Conservation (phyloP, 208 protist species). For the Leishmania tropica region DNA sequence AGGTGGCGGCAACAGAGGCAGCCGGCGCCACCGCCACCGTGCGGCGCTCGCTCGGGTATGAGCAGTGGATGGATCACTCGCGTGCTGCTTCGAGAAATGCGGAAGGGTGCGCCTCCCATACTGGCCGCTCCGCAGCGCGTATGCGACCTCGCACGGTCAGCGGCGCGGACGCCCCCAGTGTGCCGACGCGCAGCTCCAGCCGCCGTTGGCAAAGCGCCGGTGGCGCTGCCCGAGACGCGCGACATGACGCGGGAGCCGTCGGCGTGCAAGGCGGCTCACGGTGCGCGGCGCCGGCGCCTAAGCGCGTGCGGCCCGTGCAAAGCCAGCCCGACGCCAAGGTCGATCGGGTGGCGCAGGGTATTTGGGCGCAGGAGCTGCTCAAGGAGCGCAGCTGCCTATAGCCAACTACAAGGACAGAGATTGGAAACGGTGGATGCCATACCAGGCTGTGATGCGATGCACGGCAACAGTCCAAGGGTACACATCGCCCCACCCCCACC, state of each 20-base stretch:
- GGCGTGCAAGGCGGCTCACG: background rate
- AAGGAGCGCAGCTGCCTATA: conserved; percentile 32
- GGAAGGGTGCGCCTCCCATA: background rate
- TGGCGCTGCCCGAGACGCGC: background rate
- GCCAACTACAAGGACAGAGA: background rate
- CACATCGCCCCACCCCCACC: background rate
- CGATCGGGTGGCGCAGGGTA: conserved; percentile 48
- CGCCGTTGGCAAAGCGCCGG: background rate
- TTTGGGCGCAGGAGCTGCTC: conserved; percentile 71
- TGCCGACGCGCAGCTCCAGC: background rate
- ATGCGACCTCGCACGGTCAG: background rate
- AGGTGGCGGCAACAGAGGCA: background rate
- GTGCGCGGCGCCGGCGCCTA: background rate
- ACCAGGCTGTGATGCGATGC: background rate
- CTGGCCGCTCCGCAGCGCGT: background rate
- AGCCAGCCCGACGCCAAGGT: conserved; percentile 11
- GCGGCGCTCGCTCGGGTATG: conserved; percentile 20
- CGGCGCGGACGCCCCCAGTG: background rate
- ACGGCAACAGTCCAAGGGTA: background rate
- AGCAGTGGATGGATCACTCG: conserved; percentile 7
- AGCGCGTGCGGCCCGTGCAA: background rate
- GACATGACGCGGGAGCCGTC: background rate
- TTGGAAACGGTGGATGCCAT: background rate
- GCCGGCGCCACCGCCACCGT: background rate
- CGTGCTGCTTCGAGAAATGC: background rate